Percentiles rank a stretch among this genome's conserved stretches.
These are phyloP conservation scores for Panaeolus cyanescens DNA, from an alignment of 768 basidiomycete species.

Conservation along the genomic window DNA sequence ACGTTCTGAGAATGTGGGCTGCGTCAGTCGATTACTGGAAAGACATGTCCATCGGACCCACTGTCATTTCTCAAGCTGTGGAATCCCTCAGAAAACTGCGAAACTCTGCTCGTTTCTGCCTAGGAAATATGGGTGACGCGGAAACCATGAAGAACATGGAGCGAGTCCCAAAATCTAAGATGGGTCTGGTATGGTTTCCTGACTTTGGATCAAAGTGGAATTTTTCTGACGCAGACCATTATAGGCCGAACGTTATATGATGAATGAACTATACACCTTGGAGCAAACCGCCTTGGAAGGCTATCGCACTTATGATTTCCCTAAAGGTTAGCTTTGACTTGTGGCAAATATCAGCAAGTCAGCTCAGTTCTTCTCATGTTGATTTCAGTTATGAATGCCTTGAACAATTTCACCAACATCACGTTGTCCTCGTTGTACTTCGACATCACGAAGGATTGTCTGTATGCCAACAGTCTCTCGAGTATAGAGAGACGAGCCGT, in stretches of 20 bases:
- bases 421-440: conserved; percentile 92
- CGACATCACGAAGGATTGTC: conserved; percentile 85
- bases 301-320: conserved; percentile 79
- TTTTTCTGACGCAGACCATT: background rate
- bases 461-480: conserved; percentile 70
- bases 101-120: conserved; percentile 83
- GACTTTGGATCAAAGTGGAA: background rate
- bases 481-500: conserved; percentile 62
- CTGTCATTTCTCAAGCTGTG: conserved; percentile 70
- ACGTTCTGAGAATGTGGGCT: conserved; percentile 88
- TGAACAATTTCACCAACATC: conserved; percentile 79
- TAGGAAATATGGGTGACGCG: conserved; percentile 70
- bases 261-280: conserved; percentile 79
- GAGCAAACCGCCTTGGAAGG: conserved; percentile 67
- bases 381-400: conserved; percentile 62
- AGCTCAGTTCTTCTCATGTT: background rate
- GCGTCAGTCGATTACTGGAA: conserved; percentile 89
- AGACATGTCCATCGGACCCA: conserved; percentile 85
- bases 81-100: conserved; percentile 83
- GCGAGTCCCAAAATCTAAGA: conserved; percentile 42
- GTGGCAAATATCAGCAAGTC: too few relatives aligned
- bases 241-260: conserved; percentile 83
- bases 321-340: conserved; percentile 75
- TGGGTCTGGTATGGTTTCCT: conserved; percentile 61
- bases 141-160: conserved; percentile 27